Percentiles rank a stretch among this genome's conserved stretches.
phyloP scores from a whole-genome alignment of 371 early-diverging fungal genomes.

The Mortierella sp. region DNA sequence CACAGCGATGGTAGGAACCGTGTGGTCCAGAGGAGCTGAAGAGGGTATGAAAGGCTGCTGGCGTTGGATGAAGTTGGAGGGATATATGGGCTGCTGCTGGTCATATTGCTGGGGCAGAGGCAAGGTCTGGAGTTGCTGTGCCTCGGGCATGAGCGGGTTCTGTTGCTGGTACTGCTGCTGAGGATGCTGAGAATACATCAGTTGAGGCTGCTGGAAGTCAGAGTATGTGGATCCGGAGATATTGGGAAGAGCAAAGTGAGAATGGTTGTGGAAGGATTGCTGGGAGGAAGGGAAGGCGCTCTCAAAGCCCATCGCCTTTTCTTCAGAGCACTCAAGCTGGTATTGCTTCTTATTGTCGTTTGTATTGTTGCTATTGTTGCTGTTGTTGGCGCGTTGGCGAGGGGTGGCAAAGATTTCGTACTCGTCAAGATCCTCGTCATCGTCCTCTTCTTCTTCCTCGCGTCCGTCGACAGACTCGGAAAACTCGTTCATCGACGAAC shows the following conservation, averaged over 20 bases:
- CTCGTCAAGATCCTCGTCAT: slow-evolving; percentile 31
- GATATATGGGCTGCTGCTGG: slow-evolving; percentile 3
- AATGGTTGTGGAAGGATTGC: slow-evolving; percentile 29
- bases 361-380: neutral
- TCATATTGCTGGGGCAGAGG: slow-evolving; percentile 1
- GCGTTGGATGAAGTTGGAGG: slow-evolving; percentile 5
- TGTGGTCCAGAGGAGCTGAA: neutral
- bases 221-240: neutral
- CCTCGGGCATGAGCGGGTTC: neutral
- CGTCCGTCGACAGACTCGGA: neutral
- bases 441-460: slow-evolving; percentile 18
- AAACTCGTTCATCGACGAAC: slow-evolving; percentile 17
- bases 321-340: neutral
- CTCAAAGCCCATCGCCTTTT: neutral
- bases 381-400: slow-evolving; percentile 4
- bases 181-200: neutral
- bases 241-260: slow-evolving; percentile 18
- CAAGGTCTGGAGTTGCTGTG: neutral
- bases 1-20: neutral
- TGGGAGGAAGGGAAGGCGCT: slow-evolving; percentile 1
- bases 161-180: neutral
- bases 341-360: slow-evolving; percentile 6
- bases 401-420: slow-evolving; percentile 29
- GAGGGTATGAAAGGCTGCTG: neutral
- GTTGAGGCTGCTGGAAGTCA: neutral